Conservation (phyloP, 1,139 yeast genomes). For the Wickerhamiella pararugosa region DNA sequence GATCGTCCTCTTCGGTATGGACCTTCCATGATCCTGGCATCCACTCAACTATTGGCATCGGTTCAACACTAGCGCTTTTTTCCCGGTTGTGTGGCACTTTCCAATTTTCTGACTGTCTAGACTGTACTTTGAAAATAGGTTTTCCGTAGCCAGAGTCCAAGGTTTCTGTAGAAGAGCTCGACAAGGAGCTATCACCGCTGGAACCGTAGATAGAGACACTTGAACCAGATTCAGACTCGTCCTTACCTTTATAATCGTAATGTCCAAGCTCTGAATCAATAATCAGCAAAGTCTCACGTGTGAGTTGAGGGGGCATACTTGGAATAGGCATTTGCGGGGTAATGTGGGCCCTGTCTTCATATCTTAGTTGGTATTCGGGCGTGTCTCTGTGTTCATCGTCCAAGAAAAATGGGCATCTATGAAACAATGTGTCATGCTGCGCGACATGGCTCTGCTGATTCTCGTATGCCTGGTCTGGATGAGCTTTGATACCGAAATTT, state of each 20-base stretch:
- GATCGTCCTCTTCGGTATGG: background rate
- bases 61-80: no score
- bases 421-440: slow-evolving; percentile 69
- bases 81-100: no score
- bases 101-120: no score
- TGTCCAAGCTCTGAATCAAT: slow-evolving; percentile 16
- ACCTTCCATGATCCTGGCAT: background rate
- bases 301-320: slow-evolving; percentile 47
- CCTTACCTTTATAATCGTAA: background rate
- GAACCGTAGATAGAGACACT: slow-evolving; percentile 2
- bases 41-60: no score
- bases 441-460: slow-evolving; percentile 53
- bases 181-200: no score
- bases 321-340: slow-evolving; percentile 52
- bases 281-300: slow-evolving; percentile 19
- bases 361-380: slow-evolving; percentile 30
- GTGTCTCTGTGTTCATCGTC: slow-evolving; percentile 33
- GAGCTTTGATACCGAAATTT: slow-evolving; percentile 41
- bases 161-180: no score
- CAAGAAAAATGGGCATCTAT: slow-evolving; percentile 58
- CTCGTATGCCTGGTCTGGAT: slow-evolving; percentile 33
- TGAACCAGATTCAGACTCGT: background rate
- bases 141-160: no score
- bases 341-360: slow-evolving; percentile 24
- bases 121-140: no score